Percentiles rank a stretch among this genome's conserved stretches.
Conservation (phyloP, 2,329 filamentous ascomycete genomes). For the Calycina herbarum region DNA sequence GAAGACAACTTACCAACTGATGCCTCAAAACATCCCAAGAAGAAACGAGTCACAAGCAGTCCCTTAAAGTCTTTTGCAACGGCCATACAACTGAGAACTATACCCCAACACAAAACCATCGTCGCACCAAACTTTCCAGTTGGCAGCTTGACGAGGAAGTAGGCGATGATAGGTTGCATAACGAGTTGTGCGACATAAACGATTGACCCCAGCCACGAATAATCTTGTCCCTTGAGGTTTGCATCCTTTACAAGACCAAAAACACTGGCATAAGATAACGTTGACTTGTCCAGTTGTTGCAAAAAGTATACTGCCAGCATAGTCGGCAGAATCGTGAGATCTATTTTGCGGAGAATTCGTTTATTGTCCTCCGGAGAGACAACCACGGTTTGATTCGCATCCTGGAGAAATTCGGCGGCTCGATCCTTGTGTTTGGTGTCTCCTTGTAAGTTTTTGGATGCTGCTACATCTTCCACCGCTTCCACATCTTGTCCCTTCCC, state of each 20-base stretch:
- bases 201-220: constrained; percentile 62
- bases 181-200: constrained; percentile 60
- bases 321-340: constrained; percentile 50
- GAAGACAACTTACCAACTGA: constrained; percentile 21
- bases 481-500: constrained; percentile 12
- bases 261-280: constrained; percentile 46
- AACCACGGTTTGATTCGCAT: constrained; percentile 19
- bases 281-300: constrained; percentile 47
- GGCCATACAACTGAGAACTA: constrained; percentile 42
- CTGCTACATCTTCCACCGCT: constrained; percentile 19
- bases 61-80: constrained; percentile 38
- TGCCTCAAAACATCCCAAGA: constrained; percentile 56
- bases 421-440: constrained; percentile 19
- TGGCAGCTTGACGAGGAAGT: constrained; percentile 52
- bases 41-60: constrained; percentile 41
- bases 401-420: constrained; percentile 25
- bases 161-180: constrained; percentile 56
- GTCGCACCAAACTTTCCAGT: constrained; percentile 54
- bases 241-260: constrained; percentile 51
- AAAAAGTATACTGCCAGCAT: constrained; percentile 58
- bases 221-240: constrained; percentile 47
- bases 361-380: constrained; percentile 27
- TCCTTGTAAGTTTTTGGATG: constrained; percentile 13
- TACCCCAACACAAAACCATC: constrained; percentile 56
- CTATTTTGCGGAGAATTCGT: constrained; percentile 42